phyloP scores from a whole-genome alignment of 2,329 filamentous ascomycete genomes.

The Diplocarpon mali region DNA sequence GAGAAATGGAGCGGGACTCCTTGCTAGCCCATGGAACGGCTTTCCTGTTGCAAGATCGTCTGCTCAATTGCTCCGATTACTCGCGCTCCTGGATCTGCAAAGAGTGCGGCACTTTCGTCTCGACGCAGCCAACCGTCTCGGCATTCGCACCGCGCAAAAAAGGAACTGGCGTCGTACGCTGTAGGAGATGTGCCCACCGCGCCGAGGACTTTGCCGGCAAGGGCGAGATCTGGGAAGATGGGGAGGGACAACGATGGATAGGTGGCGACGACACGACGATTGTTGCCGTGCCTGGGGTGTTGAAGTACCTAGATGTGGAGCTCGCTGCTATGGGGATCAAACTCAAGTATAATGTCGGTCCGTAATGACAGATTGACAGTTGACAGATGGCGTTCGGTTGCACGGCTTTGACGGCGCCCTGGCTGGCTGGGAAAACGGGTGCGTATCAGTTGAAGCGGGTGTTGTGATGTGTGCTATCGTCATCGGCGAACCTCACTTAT shows the following conservation, averaged over 20 bases:
- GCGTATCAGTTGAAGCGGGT: neutral
- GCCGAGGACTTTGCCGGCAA: constrained; percentile 34
- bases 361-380: constrained; percentile 10
- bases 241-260: constrained; percentile 69
- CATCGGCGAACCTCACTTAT: no score
- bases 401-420: constrained; percentile 15
- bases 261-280: constrained; percentile 86
- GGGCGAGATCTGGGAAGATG: constrained; percentile 87
- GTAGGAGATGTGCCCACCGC: constrained; percentile 58
- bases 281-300: constrained; percentile 83
- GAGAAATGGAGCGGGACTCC: constrained; percentile 97
- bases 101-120: constrained; percentile 80
- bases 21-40: constrained; percentile 90
- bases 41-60: constrained; percentile 85
- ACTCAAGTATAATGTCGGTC: constrained; percentile 75
- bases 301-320: constrained; percentile 91
- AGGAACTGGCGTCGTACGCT: constrained; percentile 60
- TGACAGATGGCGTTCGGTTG: constrained; percentile 10
- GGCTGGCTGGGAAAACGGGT: constrained; percentile 1
- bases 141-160: constrained; percentile 53
- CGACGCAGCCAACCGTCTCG: constrained; percentile 68
- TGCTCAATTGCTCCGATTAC: constrained; percentile 97
- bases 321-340: constrained; percentile 92
- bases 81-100: constrained; percentile 83
- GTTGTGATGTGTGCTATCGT: no score